These are phyloP conservation scores for Yamadazyma akitaensis DNA, from an alignment of 805 yeast genomes.

Conservation along the genomic window DNA sequence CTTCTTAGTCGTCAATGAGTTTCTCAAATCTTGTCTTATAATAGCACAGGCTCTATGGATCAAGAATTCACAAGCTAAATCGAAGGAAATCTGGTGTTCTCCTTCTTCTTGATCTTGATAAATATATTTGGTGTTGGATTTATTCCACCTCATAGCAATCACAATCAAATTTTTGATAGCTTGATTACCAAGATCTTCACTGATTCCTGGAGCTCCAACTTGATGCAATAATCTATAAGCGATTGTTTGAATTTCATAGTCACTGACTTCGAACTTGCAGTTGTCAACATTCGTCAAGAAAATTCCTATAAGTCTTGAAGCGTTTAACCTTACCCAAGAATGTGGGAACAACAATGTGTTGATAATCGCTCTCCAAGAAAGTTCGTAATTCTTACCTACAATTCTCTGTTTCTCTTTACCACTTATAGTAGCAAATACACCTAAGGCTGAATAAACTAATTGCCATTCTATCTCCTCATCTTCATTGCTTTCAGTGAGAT, in stretches of 20 bases:
- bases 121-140: slow-evolving; percentile 33
- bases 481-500: slow-evolving; percentile 35
- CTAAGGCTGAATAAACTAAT: slow-evolving; percentile 62
- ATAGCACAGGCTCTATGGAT: slow-evolving; percentile 58
- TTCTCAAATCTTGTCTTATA: slow-evolving; percentile 62
- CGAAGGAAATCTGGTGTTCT: slow-evolving; percentile 12
- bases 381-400: slow-evolving; percentile 27
- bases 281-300: slow-evolving; percentile 43
- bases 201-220: slow-evolving; percentile 72
- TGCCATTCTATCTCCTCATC: slow-evolving; percentile 66
- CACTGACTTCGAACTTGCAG: slow-evolving; percentile 31
- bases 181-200: slow-evolving; percentile 60
- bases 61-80: slow-evolving; percentile 55
- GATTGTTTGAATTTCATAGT: slow-evolving; percentile 59
- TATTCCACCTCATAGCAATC: slow-evolving; percentile 62
- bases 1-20: slow-evolving; percentile 58
- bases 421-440: slow-evolving; percentile 44
- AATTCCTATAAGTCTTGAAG: slow-evolving; percentile 57
- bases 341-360: slow-evolving; percentile 76
- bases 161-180: slow-evolving; percentile 63
- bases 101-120: background rate
- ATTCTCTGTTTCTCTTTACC: slow-evolving; percentile 32
- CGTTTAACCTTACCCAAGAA: slow-evolving; percentile 78
- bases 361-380: slow-evolving; percentile 51
- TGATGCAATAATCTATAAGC: slow-evolving; percentile 71